Conservation (phyloP, 495 filamentous ascomycete species). For the Penicillium cinerascens region DNA sequence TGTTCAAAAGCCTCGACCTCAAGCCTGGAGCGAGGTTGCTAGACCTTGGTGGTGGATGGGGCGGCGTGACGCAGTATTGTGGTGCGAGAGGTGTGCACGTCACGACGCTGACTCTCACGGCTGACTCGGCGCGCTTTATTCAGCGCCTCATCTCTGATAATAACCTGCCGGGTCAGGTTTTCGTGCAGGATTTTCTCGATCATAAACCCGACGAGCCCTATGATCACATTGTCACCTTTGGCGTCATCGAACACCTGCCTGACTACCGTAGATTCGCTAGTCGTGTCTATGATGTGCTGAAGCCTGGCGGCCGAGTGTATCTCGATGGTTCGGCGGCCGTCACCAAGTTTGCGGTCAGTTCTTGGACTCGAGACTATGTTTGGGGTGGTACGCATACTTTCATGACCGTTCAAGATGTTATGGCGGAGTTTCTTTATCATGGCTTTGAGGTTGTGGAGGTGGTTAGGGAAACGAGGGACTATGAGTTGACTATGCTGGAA, state of each 20-base stretch:
- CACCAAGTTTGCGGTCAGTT: slow-evolving; percentile 10
- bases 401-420: slow-evolving; percentile 16
- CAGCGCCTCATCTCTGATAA: slow-evolving; percentile 3
- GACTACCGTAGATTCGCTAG: slow-evolving; percentile 10
- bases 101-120: slow-evolving; percentile 8
- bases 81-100: slow-evolving; percentile 18
- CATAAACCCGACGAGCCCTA: slow-evolving; percentile 10
- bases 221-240: slow-evolving; percentile 10
- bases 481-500: slow-evolving; percentile 18
- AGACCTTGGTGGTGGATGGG: slow-evolving; percentile 22
- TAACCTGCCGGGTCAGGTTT: slow-evolving; percentile 9
- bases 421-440: slow-evolving; percentile 13
- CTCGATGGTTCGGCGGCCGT: slow-evolving; percentile 19
- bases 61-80: slow-evolving; percentile 21
- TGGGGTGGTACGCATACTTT: slow-evolving; percentile 18
- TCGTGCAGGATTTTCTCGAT: slow-evolving; percentile 9
- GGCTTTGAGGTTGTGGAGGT: slow-evolving; percentile 12
- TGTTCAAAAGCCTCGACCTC: slow-evolving; percentile 10
- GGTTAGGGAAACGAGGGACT: slow-evolving; percentile 8
- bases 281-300: slow-evolving; percentile 8
- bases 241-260: slow-evolving; percentile 14
- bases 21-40: slow-evolving; percentile 12
- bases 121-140: slow-evolving; percentile 9
- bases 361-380: slow-evolving; percentile 14
- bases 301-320: slow-evolving; percentile 13